phyloP scores from a whole-genome alignment of 2,329 filamentous ascomycete species.

The Diaporthe australafricana region DNA sequence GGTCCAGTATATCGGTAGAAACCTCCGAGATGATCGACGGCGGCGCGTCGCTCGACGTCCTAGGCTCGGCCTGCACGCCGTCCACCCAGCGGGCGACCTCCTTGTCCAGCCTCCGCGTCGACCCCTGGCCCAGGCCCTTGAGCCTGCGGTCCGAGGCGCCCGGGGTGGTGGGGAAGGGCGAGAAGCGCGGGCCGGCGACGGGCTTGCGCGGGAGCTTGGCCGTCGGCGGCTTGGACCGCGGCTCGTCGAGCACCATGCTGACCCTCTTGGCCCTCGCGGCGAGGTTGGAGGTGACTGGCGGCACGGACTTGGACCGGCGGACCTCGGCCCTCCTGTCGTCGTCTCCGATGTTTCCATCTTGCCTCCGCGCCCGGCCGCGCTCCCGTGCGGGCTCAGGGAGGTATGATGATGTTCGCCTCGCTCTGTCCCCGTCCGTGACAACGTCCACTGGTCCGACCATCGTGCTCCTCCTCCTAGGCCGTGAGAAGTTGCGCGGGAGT shows the following conservation, averaged over 20 bases:
- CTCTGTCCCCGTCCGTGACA: constrained; percentile 1
- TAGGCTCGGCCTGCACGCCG: constrained; percentile 8
- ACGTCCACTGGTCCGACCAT: constrained; percentile 9
- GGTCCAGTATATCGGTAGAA: not conserved
- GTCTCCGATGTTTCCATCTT: not conserved
- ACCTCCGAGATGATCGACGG: constrained; percentile 7
- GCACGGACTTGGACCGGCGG: not conserved
- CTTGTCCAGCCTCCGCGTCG: constrained; percentile 12
- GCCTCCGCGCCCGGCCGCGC: not conserved
- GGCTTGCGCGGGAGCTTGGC: not conserved
- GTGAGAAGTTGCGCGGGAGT: constrained; percentile 27
- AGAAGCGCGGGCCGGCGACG: not conserved
- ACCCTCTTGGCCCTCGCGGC: not conserved
- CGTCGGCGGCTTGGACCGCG: constrained; percentile 12
- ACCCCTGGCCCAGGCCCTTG: constrained; percentile 32
- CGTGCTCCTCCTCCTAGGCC: constrained; percentile 9
- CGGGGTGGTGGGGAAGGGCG: not conserved
- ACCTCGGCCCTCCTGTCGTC: not conserved
- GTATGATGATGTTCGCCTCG: not conserved
- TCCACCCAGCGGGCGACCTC: constrained; percentile 14
- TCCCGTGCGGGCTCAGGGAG: not conserved
- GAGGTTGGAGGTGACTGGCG: not conserved
- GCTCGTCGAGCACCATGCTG: constrained; percentile 7
- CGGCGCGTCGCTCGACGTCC: constrained; percentile 2
- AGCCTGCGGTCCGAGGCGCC: not conserved